phyloP scores from a whole-genome alignment of 352 stramenopile species.

The Phytopythium litorale region DNA sequence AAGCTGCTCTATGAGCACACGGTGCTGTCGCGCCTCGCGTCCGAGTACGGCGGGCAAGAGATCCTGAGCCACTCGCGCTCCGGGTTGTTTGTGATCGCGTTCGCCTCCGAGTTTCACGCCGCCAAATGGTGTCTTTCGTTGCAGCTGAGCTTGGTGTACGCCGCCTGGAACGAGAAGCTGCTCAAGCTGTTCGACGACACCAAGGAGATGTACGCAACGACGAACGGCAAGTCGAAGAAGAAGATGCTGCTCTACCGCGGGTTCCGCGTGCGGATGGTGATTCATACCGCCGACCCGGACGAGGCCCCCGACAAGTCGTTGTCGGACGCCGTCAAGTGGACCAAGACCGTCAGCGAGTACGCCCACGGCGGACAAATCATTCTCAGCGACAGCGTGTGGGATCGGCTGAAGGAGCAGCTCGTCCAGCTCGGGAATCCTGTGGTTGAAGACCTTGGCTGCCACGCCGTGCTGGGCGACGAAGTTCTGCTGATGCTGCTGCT shows the following conservation, averaged over 20 bases:
- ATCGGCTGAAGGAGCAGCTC: constrained; percentile 82
- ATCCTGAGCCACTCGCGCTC: constrained; percentile 71
- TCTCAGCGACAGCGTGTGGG: constrained; percentile 82
- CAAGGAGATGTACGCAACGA: constrained; percentile 63
- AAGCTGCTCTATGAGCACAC: constrained; percentile 86
- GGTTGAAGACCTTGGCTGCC: constrained; percentile 80
- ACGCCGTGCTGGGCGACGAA: constrained; percentile 67
- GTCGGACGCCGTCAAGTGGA: constrained; percentile 78
- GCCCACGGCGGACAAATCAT: constrained; percentile 83
- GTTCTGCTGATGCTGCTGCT: constrained; percentile 80
- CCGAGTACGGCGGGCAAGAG: constrained; percentile 81
- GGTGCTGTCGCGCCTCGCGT: constrained; percentile 74
- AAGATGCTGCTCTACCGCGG: constrained; percentile 77
- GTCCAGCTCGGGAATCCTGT: constrained; percentile 85
- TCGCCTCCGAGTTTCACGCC: constrained; percentile 81
- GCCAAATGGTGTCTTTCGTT: constrained; percentile 86
- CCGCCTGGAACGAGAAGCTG: constrained; percentile 84
- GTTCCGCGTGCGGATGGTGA: constrained; percentile 85
- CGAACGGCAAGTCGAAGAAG: constrained; percentile 60
- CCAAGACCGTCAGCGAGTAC: constrained; percentile 80
- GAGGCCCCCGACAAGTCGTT: constrained; percentile 54
- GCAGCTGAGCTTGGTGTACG: constrained; percentile 82
- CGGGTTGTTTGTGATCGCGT: constrained; percentile 81
- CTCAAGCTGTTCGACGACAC: constrained; percentile 83
- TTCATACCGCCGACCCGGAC: constrained; percentile 66